Evolutionary conservation across 371 early-diverging fungal genomes (phyloP).

Genomic region (Lichtheimia hyalospora): DNA sequence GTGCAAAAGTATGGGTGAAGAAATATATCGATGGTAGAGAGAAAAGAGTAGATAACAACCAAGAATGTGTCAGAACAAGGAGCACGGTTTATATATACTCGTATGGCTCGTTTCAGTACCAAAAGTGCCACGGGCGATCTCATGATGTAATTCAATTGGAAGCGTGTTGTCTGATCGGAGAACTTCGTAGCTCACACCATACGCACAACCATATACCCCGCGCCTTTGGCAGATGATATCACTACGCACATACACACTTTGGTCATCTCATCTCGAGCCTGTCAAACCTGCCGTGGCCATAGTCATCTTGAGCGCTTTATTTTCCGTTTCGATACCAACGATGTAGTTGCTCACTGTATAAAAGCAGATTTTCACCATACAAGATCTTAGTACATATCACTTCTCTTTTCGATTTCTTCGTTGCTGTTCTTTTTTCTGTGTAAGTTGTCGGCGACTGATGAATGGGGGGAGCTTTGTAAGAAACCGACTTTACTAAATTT

Average conservation of each 20-base stretch:
- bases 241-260: background rate
- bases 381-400: background rate
- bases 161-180: background rate
- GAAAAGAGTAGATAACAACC: background rate
- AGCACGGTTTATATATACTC: background rate
- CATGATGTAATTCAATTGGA: slow-evolving; percentile 14
- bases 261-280: no score
- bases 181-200: slow-evolving; percentile 6
- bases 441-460: background rate
- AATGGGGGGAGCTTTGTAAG: background rate
- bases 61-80: background rate
- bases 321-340: slow-evolving; percentile 13
- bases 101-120: background rate
- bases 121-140: slow-evolving; percentile 3
- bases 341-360: background rate
- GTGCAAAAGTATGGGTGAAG: no score
- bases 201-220: background rate
- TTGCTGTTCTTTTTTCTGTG: background rate
- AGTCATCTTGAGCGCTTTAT: background rate
- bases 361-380: background rate
- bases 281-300: no score
- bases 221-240: background rate
- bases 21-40: background rate
- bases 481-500: slow-evolving; percentile 1
- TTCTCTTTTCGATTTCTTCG: background rate